phyloP scores from a whole-genome alignment of 352 stramenopile genomes.

The Globisporangium spinosum region DNA sequence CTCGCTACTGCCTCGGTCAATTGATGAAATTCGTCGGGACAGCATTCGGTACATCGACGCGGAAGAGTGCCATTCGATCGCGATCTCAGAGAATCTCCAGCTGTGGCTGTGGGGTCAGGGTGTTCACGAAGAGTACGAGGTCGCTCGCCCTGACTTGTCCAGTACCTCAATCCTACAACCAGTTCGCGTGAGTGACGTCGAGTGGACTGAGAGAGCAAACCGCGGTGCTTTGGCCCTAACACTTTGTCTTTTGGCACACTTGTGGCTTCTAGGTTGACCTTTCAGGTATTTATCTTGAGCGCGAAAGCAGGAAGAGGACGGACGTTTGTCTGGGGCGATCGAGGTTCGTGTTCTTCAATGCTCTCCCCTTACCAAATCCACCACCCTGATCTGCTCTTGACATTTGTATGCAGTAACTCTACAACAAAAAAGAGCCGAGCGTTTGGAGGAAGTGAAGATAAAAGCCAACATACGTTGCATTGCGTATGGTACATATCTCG shows the following conservation, averaged over 20 bases:
- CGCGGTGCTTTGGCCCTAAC: neutral
- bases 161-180: constrained; percentile 56
- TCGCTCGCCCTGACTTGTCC: constrained; percentile 33
- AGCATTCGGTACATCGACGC: constrained; percentile 58
- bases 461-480: neutral
- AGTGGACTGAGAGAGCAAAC: neutral
- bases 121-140: constrained; percentile 49
- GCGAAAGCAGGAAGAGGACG: constrained; percentile 51
- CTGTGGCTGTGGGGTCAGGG: constrained; percentile 80
- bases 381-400: neutral
- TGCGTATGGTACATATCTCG: neutral
- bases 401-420: constrained; percentile 24
- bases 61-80: constrained; percentile 64
- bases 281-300: constrained; percentile 42
- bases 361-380: neutral
- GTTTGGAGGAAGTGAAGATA: constrained; percentile 47
- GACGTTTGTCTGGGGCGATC: constrained; percentile 78
- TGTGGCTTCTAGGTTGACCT: constrained; percentile 37
- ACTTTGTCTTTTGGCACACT: neutral
- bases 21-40: constrained; percentile 65
- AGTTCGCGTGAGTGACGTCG: constrained; percentile 28
- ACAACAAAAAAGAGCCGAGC: constrained; percentile 20
- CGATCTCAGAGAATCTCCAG: constrained; percentile 51
- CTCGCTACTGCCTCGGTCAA: constrained; percentile 41
- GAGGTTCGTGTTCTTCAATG: constrained; percentile 29